Percentiles rank a stretch among this genome's conserved stretches.
These are phyloP conservation scores for Penicillium malachiteum DNA, from an alignment of 495 filamentous ascomycete genomes.

Conservation along the genomic window DNA sequence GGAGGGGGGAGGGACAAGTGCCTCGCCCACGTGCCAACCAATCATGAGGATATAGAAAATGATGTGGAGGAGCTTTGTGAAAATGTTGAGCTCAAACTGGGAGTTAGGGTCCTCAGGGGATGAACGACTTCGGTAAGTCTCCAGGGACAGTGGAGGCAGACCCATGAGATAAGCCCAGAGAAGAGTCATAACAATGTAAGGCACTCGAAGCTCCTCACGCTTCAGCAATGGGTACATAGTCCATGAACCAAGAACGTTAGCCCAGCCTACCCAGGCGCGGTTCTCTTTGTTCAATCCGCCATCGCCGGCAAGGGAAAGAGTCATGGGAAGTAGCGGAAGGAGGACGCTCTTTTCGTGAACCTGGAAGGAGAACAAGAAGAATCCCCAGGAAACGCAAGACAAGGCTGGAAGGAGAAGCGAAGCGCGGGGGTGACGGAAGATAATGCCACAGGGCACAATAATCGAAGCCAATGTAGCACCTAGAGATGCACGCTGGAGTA, in stretches of 20 bases:
- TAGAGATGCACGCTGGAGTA: constrained; percentile 77
- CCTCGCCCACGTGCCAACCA: constrained; percentile 75
- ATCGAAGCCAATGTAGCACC: constrained; percentile 74
- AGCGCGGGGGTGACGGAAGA: constrained; percentile 76
- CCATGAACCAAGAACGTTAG: constrained; percentile 88
- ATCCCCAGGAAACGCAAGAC: constrained; percentile 85
- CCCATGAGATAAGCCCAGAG: constrained; percentile 91
- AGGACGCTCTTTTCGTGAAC: constrained; percentile 97
- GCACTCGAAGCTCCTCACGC: constrained; percentile 77
- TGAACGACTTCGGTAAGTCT: constrained; percentile 55
- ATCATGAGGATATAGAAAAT: constrained; percentile 74
- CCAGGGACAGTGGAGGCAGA: constrained; percentile 72
- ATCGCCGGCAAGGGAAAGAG: constrained; percentile 73
- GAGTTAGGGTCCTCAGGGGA: constrained; percentile 38
- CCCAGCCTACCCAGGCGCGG: constrained; percentile 88
- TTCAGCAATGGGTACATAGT: constrained; percentile 89
- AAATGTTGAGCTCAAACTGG: constrained; percentile 42
- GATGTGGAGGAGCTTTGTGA: constrained; percentile 67
- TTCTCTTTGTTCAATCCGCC: constrained; percentile 71
- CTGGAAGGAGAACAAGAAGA: constrained; percentile 96
- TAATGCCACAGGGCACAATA: constrained; percentile 68
- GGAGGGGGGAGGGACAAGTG: constrained; percentile 62
- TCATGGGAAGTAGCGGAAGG: constrained; percentile 88
- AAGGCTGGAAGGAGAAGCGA: constrained; percentile 75
- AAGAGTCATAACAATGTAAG: constrained; percentile 77